Evolutionary conservation across 192 early-diverging fungal genomes (phyloP).

Genomic region (Backusella psychrophila): DNA sequence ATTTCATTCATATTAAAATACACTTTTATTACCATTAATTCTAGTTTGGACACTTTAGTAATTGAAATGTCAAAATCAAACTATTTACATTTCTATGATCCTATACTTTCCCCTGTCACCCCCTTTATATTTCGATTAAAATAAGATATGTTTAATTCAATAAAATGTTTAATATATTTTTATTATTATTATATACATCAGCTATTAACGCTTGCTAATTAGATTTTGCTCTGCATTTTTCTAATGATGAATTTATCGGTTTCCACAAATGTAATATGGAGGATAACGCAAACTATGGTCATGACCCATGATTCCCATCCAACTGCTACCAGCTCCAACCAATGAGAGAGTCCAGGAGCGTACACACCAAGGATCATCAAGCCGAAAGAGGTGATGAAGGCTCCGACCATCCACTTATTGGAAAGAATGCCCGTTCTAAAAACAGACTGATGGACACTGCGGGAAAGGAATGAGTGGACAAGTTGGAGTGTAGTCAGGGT

Average conservation of each 20-base stretch:
- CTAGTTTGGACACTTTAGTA: not conserved
- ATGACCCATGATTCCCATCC: constrained; percentile 62
- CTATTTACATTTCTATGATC: not conserved
- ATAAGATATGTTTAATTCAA: constrained; percentile 3
- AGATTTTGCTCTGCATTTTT: constrained; percentile 1
- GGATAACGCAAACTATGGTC: constrained; percentile 51
- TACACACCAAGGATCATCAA: constrained; percentile 81
- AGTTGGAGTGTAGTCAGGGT: constrained; percentile 87
- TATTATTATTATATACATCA: not conserved
- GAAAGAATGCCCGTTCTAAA: constrained; percentile 72
- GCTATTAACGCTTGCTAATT: not conserved
- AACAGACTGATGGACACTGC: constrained; percentile 68
- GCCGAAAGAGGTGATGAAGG: constrained; percentile 67
- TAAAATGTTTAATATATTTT: not conserved
- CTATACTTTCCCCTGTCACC: too few species aligned
- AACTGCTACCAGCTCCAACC: constrained; percentile 58
- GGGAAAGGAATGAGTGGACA: constrained; percentile 81
- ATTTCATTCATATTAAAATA: not conserved
- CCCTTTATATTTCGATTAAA: not conserved
- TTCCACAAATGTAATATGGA: constrained; percentile 61
- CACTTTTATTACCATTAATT: not conserved
- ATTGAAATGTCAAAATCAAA: not conserved
- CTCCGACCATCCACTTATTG: constrained; percentile 81
- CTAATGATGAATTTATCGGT: constrained; percentile 55
- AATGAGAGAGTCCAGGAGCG: constrained; percentile 52